Evolutionary conservation across 352 stramenopile genomes (phyloP).

Genomic region (Pythium chondricola): DNA sequence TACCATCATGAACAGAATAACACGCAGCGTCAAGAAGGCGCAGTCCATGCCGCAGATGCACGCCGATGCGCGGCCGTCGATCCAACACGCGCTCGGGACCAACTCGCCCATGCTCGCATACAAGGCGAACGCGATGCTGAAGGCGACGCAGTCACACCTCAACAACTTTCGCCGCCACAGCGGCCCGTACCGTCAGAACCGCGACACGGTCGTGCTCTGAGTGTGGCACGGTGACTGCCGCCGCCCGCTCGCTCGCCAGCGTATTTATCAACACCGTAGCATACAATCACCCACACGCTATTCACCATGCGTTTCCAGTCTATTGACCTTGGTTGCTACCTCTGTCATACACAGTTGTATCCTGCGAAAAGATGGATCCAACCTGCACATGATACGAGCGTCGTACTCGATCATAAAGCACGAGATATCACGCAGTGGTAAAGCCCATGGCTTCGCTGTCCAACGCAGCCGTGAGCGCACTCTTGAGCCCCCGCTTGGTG

Average conservation of each 20-base stretch:
- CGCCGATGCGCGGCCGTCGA: constrained; percentile 1
- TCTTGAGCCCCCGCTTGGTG: constrained; percentile 9
- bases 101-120: constrained; percentile 24
- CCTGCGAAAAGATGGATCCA: not conserved
- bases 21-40: constrained; percentile 20
- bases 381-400: too few relatives aligned
- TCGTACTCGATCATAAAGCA: too few relatives aligned
- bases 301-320: constrained; percentile 1
- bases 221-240: not conserved
- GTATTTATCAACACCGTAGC: constrained; percentile 4
- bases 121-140: constrained; percentile 20
- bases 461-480: constrained; percentile 7
- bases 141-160: constrained; percentile 15
- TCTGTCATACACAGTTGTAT: not conserved
- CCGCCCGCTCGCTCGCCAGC: not conserved
- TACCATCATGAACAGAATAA: constrained; percentile 24
- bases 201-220: constrained; percentile 39
- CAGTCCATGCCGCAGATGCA: constrained; percentile 15
- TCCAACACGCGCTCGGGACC: constrained; percentile 7
- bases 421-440: constrained; percentile 11
- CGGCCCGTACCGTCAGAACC: constrained; percentile 38
- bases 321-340: not conserved
- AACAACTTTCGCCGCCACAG: constrained; percentile 48
- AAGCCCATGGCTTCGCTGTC: constrained; percentile 11
- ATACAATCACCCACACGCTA: not conserved